Conservation (phyloP, 1,284 basidiomycete genomes). For the Polyporus tsugae region DNA sequence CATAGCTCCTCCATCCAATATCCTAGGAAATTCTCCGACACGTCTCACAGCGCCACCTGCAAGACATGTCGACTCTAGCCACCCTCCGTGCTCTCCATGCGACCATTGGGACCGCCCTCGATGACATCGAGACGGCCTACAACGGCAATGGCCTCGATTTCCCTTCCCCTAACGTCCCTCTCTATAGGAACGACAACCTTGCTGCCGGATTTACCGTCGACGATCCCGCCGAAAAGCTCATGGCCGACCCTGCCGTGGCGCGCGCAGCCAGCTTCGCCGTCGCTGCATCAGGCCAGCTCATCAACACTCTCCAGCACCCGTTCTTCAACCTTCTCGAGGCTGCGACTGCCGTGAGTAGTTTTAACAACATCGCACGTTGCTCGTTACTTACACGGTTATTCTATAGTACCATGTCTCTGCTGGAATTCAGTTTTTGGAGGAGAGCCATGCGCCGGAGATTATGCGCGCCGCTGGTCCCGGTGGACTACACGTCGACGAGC, state of each 20-base stretch:
- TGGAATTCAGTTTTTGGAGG: conserved; percentile 71
- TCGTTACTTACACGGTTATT: not conserved
- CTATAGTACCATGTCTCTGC: conserved; percentile 71
- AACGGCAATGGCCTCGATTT: conserved; percentile 22
- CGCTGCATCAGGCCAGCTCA: conserved; percentile 70
- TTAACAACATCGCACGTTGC: not conserved
- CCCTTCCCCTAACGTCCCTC: conserved; percentile 4
- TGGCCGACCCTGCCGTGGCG: conserved; percentile 60
- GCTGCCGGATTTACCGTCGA: not conserved
- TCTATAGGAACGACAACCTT: conserved; percentile 1
- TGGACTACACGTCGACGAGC: conserved; percentile 64
- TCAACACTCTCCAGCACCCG: conserved; percentile 67
- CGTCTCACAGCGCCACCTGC: not conserved
- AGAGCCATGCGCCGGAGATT: conserved; percentile 69
- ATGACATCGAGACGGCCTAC: conserved; percentile 70
- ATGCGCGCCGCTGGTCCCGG: conserved; percentile 62
- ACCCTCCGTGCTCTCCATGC: conserved; percentile 65
- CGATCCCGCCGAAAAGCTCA: conserved; percentile 55
- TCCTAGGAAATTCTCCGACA: not conserved
- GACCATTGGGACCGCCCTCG: conserved; percentile 68
- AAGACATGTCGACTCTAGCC: conserved; percentile 55
- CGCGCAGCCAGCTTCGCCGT: conserved; percentile 66
- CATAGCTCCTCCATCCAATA: not conserved
- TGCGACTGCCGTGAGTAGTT: conserved; percentile 60
- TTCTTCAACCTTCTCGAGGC: conserved; percentile 72